These are phyloP conservation scores for Tylopilus plumbeoviolaceoides DNA, from an alignment of 768 basidiomycete species.

Conservation along the genomic window DNA sequence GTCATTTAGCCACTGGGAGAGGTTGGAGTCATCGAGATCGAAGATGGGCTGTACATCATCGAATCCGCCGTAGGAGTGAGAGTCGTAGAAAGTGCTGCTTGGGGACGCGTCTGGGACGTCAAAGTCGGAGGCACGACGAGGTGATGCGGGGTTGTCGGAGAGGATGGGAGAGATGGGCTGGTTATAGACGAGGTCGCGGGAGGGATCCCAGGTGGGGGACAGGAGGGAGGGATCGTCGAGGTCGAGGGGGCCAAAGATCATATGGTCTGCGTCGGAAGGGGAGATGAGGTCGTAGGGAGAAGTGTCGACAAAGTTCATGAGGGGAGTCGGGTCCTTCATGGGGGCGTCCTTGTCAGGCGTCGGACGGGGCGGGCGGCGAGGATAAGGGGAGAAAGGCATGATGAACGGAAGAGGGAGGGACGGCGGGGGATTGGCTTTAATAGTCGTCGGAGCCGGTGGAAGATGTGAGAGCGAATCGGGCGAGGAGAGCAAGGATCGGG, in stretches of 20 bases:
- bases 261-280: conserved; percentile 28
- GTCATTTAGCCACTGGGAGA: conserved; percentile 65
- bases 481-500: conserved; percentile 26
- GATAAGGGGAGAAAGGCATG: conserved; percentile 43
- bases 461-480: conserved; percentile 27
- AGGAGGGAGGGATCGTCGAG: conserved; percentile 29
- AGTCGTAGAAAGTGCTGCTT: conserved; percentile 33
- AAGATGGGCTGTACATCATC: conserved; percentile 32
- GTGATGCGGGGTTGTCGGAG: conserved; percentile 37
- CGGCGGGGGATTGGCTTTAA: conserved; percentile 30
- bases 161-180: conserved; percentile 40
- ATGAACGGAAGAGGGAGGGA: conserved; percentile 23
- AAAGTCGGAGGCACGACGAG: conserved; percentile 38
- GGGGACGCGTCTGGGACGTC: conserved; percentile 40
- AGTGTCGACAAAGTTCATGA: conserved; percentile 40
- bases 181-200: conserved; percentile 33
- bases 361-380: conserved; percentile 33
- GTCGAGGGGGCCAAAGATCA: conserved; percentile 35
- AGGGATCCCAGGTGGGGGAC: conserved; percentile 27
- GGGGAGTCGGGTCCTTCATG: conserved; percentile 24
- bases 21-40: conserved; percentile 40
- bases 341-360: conserved; percentile 17
- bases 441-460: conserved; percentile 35
- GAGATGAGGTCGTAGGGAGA: conserved; percentile 37
- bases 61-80: conserved; percentile 29